Evolutionary conservation across 305 asterid species (phyloP).

Genomic region (Rubia balearica): DNA sequence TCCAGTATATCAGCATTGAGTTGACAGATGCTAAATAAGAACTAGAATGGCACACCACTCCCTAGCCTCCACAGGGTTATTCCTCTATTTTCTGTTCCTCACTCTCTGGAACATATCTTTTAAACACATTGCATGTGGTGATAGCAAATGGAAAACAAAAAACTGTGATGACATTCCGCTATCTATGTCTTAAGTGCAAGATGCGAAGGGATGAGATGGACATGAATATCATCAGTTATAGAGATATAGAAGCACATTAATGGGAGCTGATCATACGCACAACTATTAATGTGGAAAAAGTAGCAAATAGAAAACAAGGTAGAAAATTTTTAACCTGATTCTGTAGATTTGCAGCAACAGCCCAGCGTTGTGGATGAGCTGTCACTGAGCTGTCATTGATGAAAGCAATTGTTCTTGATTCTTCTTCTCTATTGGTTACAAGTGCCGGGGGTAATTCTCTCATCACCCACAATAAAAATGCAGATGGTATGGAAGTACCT

Average conservation of each 20-base stretch:
- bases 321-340: slow-evolving; percentile 50
- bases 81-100: background rate
- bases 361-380: slow-evolving; percentile 55
- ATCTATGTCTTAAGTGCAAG: background rate
- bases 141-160: background rate
- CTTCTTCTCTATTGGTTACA: slow-evolving; percentile 37
- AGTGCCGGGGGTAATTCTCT: slow-evolving; percentile 75
- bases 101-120: background rate
- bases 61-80: background rate
- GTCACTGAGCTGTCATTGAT: slow-evolving; percentile 50
- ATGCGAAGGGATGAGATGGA: background rate
- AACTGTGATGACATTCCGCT: background rate
- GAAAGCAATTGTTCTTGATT: slow-evolving; percentile 60
- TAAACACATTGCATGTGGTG: background rate
- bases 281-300: background rate
- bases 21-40: background rate
- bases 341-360: slow-evolving; percentile 49
- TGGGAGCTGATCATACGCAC: slow-evolving; percentile 5
- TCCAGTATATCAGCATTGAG: background rate
- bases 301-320: background rate
- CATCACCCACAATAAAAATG: slow-evolving; percentile 77
- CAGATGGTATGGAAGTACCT: slow-evolving; percentile 95
- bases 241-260: background rate
- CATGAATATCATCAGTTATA: background rate
- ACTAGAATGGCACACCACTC: background rate